Percentiles rank a stretch among this genome's conserved stretches.
phyloP scores from a whole-genome alignment of 2,329 filamentous ascomycete species.

The Emergomyces africanus region DNA sequence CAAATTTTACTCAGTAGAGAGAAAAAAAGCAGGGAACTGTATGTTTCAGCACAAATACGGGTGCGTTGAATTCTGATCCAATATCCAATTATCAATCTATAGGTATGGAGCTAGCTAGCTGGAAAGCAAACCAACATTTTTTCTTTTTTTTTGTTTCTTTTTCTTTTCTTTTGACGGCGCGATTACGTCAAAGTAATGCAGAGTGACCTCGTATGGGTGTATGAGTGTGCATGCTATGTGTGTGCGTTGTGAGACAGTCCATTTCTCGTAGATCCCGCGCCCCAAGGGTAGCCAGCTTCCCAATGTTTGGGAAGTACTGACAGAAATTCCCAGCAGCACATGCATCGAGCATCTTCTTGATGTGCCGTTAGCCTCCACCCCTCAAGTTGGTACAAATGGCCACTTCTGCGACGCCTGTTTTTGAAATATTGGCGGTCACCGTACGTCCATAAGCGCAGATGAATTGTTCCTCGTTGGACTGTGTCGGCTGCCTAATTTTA shows the following conservation, averaged over 20 bases:
- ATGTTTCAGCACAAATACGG: too few relatives aligned
- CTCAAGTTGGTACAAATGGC: background rate
- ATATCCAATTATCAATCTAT: too few relatives aligned
- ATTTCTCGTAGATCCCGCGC: background rate
- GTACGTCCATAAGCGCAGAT: background rate
- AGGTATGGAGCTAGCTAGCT: too few relatives aligned
- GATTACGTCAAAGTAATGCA: background rate
- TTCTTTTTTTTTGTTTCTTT: too few relatives aligned
- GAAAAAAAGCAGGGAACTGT: too few relatives aligned
- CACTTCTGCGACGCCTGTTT: background rate
- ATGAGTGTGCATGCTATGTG: too few relatives aligned
- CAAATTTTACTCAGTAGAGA: too few relatives aligned
- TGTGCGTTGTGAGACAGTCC: background rate
- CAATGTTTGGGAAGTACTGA: background rate
- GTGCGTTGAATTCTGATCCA: too few relatives aligned
- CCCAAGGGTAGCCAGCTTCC: background rate
- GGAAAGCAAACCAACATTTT: too few relatives aligned
- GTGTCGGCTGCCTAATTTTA: background rate
- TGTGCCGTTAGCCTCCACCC: background rate
- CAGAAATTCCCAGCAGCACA: background rate
- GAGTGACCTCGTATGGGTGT: background rate
- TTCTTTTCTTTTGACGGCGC: background rate
- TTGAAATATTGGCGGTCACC: background rate
- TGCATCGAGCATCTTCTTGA: background rate
- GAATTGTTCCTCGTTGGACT: background rate